Evolutionary conservation across 495 filamentous ascomycete genomes (phyloP), one percentile per base, ranked within the genome.

Genomic region (Penicillium turbatum): DNA sequence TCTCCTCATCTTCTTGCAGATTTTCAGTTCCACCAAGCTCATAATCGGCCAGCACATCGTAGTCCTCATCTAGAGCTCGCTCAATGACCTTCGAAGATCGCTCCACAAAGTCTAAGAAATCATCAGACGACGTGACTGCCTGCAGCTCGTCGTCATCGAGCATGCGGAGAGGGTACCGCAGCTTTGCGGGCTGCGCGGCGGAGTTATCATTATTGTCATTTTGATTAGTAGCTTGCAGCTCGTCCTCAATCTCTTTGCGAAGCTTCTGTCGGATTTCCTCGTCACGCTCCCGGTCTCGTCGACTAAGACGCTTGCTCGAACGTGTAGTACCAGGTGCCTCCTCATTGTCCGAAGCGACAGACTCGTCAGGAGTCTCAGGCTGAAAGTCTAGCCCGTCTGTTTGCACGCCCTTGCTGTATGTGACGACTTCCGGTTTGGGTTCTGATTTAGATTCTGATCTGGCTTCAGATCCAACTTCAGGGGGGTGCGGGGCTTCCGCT

Each of bases 61-160:
- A 99, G 46, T 87, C 85, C 58, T 95, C 84, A 62, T 97, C 92
- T 51, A 99, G 71, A 3, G 95, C 92, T 59, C 92, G 86, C 74
- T 99, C 95, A 60, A 97, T 92, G 41, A 99, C 90, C 75, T 97
- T 99, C 39, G 88, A 92, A 27, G 92, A 97, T 56, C 87, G 81
- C 60, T 97, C 95, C 16, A 99, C 85, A 64, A 99, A 99, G 60
- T 95, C 89, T 55, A 95, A 76, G 64, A 97, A 99, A 37, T 96
- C 95, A 15, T 90, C 83, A 0, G 91, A 96, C 34, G 87, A 85
- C n/a, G 87, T 89, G 34, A 97, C 90, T 12, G 92, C 95, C 57
- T 85, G 86, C 31, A 95, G 74, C 68, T 99, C 95, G 55, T 99
- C 95, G 29, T 81, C 80, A 1, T 84, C 89, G 30, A 99, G 79